Conservation (phyloP, 2,329 filamentous ascomycete genomes). For the Paecilomyces sp. region DNA sequence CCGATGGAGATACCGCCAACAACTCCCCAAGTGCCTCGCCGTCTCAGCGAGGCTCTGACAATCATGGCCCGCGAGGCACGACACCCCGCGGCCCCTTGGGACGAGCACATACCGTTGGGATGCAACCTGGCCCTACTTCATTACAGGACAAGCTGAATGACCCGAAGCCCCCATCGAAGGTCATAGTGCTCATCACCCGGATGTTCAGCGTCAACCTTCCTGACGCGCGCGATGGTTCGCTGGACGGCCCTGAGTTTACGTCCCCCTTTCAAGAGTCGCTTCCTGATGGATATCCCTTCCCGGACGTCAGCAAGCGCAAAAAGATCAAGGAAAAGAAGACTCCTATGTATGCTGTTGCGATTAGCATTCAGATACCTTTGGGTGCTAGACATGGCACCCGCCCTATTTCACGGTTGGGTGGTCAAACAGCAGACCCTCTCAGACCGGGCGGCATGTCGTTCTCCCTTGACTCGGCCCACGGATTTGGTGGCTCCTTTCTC, state of each 20-base stretch:
- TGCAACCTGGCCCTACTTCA: constrained; percentile 12
- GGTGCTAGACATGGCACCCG: constrained; percentile 25
- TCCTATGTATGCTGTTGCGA: constrained; percentile 53
- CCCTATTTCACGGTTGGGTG: constrained; percentile 28
- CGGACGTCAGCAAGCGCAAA: constrained; percentile 32
- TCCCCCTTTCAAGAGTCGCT: constrained; percentile 24
- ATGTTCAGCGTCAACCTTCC: constrained; percentile 53
- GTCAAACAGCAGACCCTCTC: constrained; percentile 24
- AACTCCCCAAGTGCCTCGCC: constrained; percentile 16
- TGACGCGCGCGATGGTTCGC: constrained; percentile 33
- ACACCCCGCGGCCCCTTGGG: constrained; percentile 25
- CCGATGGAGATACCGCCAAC: constrained; percentile 25
- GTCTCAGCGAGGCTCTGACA: constrained; percentile 9
- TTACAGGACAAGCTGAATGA: constrained; percentile 17
- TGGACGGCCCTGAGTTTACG: constrained; percentile 26
- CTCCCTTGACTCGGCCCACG: constrained; percentile 36
- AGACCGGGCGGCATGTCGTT: constrained; percentile 27
- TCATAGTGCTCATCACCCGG: constrained; percentile 51
- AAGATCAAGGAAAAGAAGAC: constrained; percentile 47
- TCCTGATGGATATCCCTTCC: constrained; percentile 29
- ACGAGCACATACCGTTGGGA: constrained; percentile 32
- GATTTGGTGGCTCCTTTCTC: constrained; percentile 27
- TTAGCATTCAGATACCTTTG: constrained; percentile 48
- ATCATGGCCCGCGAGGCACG: constrained; percentile 7
- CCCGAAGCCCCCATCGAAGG: constrained; percentile 36